A percentile compares a stretch with the other conserved stretches of the same genome.
Evolutionary conservation across 352 stramenopile species (phyloP).

Genomic region (Phytophthora macrochlamydospora): DNA sequence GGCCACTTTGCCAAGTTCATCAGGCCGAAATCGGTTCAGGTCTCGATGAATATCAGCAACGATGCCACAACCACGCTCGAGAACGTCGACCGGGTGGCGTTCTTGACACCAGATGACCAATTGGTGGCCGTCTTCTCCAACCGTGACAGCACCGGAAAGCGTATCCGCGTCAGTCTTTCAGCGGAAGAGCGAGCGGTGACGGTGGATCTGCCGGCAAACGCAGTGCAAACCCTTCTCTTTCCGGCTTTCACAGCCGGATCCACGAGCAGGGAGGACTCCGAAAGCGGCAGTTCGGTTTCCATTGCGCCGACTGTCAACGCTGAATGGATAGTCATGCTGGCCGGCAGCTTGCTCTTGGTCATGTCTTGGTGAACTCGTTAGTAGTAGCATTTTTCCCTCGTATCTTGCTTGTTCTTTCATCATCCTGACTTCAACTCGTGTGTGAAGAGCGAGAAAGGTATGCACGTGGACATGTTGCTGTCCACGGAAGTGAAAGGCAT

Average conservation of each 20-base stretch:
- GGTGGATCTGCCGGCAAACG: slow-evolving; percentile 35
- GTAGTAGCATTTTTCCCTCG: neutral
- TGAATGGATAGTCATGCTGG: neutral
- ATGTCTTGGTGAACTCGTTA: slow-evolving; percentile 2
- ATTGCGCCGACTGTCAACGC: neutral
- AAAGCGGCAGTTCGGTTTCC: slow-evolving; percentile 10
- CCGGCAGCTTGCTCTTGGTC: slow-evolving; percentile 4
- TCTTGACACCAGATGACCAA: slow-evolving; percentile 44
- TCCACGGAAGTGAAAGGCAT: no score
- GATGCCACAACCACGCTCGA: slow-evolving; percentile 19
- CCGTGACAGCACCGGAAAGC: slow-evolving; percentile 37
- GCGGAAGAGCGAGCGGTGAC: slow-evolving; percentile 23
- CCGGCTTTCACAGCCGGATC: slow-evolving; percentile 3
- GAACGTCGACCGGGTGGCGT: slow-evolving; percentile 48
- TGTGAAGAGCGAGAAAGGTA: neutral
- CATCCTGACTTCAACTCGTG: no score
- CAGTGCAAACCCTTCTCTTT: slow-evolving; percentile 39
- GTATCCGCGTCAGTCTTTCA: slow-evolving; percentile 27
- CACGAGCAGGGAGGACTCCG: slow-evolving; percentile 2
- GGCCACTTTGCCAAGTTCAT: slow-evolving; percentile 81
- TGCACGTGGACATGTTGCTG: neutral
- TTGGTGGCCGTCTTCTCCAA: slow-evolving; percentile 45
- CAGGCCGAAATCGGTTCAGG: slow-evolving; percentile 40
- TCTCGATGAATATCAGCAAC: slow-evolving; percentile 35
- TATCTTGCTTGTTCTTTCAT: neutral